Base-by-base conservation (phyloP, 2,329 filamentous ascomycete species). In the Epicoccum nigrum region DNA sequence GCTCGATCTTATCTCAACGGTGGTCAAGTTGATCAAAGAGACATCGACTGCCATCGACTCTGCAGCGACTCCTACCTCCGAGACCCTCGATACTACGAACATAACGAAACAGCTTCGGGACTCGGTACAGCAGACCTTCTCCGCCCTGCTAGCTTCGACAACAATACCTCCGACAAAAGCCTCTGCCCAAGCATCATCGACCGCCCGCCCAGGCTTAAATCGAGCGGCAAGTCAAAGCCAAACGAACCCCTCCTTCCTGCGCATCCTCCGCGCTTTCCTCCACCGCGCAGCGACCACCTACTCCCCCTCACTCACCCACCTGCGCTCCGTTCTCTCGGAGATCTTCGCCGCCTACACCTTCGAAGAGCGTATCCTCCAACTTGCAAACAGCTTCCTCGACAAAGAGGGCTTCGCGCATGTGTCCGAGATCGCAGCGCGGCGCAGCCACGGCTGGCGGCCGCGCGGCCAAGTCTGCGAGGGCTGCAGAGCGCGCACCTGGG, bases 291-390 rank as follows among this genome's bases (percentile, higher is more conserved):
- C 91, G 0, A 82, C 84, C 19, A 86, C 87, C 15, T 64, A 64
- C 20, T 95, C 92, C 0, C 92, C 94, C 0, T 95, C 89, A 11
- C 80, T 99, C 1, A 87, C 90, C 1, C 92, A 97, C 68, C 81
- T 99, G 3, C 88, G 94, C 35, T 84, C 84, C 6, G 92, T 97
- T 0, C 82, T 99, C 2, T 80, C 85, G 1, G 94, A 92, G 11
- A 93, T 99, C 47, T 97, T 99, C 75, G 86, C 93, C 0, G 93
- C 94, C 0, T 99, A 99, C 70, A 88, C 92, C 0, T 97, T 97
- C 69, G 94, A 99, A 72, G 90, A 93, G 70, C 92, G 89, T 0
- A 89, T 99, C 13, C 81, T 99, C 16, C 81, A 83, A 1, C 83
- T 99, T 3, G 91, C 94, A 0, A 96, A 93, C 69, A 83, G 88